These are phyloP conservation scores for Talaromyces amestolkiae DNA, from an alignment of 2,329 filamentous ascomycete genomes.

Conservation along the genomic window DNA sequence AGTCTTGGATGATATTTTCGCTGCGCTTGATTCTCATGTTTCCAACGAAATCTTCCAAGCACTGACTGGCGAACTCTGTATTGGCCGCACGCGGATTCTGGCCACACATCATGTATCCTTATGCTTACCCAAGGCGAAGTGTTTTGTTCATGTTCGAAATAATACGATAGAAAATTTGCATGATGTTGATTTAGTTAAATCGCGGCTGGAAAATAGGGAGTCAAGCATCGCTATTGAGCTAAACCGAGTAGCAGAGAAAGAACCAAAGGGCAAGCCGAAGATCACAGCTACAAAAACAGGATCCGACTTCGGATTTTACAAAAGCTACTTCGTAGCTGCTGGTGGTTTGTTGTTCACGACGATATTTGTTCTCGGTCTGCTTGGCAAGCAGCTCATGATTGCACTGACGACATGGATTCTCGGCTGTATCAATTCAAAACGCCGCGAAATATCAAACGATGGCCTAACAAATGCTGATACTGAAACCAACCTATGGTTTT, in stretches of 20 bases:
- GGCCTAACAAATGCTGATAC: not conserved
- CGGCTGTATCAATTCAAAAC: not conserved
- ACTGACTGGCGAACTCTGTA: conserved; percentile 66
- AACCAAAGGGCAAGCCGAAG: not conserved
- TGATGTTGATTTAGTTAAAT: not conserved
- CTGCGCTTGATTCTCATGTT: conserved; percentile 75
- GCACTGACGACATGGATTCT: conserved; percentile 2
- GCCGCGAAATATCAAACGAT: not conserved
- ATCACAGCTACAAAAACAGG: not conserved
- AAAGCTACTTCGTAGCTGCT: not conserved
- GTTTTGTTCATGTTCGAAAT: conserved; percentile 66
- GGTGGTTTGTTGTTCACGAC: conserved; percentile 33
- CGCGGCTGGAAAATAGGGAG: not conserved
- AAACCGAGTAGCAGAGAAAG: not conserved
- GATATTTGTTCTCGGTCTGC: conserved; percentile 11
- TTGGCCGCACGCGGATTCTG: conserved; percentile 69
- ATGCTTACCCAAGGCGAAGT: conserved; percentile 68
- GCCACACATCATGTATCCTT: conserved; percentile 80
- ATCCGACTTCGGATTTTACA: not conserved
- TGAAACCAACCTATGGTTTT: not conserved
- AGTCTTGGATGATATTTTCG: conserved; percentile 79
- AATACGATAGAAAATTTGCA: conserved; percentile 43
- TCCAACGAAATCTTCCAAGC: conserved; percentile 77
- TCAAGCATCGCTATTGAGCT: not conserved
- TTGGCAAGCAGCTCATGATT: not conserved